phyloP scores from a whole-genome alignment of 139 green algal species.

The Volvox reticuliferus region DNA sequence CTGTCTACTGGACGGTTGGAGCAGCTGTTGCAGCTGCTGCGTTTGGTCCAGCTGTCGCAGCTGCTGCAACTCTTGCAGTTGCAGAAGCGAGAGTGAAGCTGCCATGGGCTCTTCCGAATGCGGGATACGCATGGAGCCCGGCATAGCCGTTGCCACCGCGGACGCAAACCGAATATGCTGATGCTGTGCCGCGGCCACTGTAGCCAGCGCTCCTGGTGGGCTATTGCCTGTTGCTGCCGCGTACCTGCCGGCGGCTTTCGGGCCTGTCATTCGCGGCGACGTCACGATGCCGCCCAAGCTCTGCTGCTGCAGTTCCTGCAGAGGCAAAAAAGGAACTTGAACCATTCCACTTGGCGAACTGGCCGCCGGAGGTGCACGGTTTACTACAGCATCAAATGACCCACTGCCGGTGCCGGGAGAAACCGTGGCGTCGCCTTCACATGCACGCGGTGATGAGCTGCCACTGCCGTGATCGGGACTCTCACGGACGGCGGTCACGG shows the following conservation, averaged over 20 bases:
- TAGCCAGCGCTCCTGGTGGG: background rate
- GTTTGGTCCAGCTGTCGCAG: background rate
- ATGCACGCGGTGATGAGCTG: no score
- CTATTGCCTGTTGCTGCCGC: background rate
- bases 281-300: background rate
- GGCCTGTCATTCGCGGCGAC: background rate
- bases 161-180: background rate
- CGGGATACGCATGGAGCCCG: background rate
- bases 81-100: background rate
- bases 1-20: background rate
- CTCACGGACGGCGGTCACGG: no score
- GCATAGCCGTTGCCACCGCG: background rate
- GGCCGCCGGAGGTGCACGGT: no score
- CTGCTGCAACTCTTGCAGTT: constrained; percentile 12
- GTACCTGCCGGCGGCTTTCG: background rate
- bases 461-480: no score
- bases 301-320: background rate
- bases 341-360: no score
- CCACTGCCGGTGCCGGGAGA: no score
- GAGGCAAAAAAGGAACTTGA: no score
- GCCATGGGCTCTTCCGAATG: background rate
- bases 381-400: no score
- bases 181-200: background rate
- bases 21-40: constrained; percentile 1
- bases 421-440: no score